A percentile compares a stretch with the other conserved stretches of the same genome.
Evolutionary conservation across 345 rosid species (phyloP).

Genomic region (Punica granatum): DNA sequence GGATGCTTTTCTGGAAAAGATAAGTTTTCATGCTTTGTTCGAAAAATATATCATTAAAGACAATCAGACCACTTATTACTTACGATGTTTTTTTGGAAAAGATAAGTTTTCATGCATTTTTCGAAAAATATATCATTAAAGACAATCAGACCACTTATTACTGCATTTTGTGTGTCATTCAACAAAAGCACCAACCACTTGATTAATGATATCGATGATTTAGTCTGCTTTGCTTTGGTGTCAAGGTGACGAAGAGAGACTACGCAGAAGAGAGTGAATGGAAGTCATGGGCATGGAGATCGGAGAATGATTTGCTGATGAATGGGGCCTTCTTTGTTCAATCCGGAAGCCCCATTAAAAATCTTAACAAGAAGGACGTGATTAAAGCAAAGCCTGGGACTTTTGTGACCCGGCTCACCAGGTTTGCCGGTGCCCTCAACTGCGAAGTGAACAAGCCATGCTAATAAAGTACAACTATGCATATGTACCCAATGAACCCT

Average conservation of each 20-base stretch:
- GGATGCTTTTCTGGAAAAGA: not conserved
- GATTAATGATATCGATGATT: too few species aligned
- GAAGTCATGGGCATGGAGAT: constrained; percentile 60
- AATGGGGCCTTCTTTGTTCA: constrained; percentile 57
- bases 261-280: constrained; percentile 28
- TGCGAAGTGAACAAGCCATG: constrained; percentile 22
- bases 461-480: constrained; percentile 8
- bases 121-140: not conserved
- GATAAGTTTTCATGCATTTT: not conserved
- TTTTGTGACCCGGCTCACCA: constrained; percentile 30
- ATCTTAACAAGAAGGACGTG: constrained; percentile 11
- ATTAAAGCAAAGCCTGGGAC: constrained; percentile 44
- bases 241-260: constrained; percentile 49
- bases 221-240: too few species aligned
- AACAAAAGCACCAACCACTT: too few species aligned
- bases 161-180: too few species aligned
- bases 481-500: not conserved
- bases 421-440: constrained; percentile 38
- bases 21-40: not conserved
- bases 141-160: not conserved
- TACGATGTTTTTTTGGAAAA: not conserved
- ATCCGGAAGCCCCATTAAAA: constrained; percentile 31
- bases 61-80: not conserved
- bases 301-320: constrained; percentile 45
- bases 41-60: not conserved